Evolutionary conservation across 805 yeast species (phyloP), one percentile per base, ranked within the genome.

Genomic region (Saccharomycopsis malanga): DNA sequence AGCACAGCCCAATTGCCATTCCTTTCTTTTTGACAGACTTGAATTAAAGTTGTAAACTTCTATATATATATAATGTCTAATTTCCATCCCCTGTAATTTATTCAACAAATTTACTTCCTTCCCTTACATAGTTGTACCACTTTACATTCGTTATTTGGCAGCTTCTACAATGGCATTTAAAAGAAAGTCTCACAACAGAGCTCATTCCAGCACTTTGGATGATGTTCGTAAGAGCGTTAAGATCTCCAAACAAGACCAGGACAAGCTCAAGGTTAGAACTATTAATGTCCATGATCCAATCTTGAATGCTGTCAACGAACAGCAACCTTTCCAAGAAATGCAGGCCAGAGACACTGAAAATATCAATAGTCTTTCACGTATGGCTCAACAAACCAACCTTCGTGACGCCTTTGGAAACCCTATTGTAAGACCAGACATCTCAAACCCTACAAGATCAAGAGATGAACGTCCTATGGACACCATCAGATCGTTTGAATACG

Each of bases 391-490:
- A 38, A 71, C 69, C 36, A 79, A 79, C 23, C 59, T 81, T 58
- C 76, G 76, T 56, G 99, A 93, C 63, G 79, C 87, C 39, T 91
- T 89, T 64, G 99, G 99, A 20, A 76, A 77, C 51, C 78, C 82
- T 4, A 93, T 93, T 57, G 60, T 61, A 2, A 78, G 77, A 54
- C 86, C 94, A 4, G 99, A 93, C 62, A 72, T 83, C 56, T 87
- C 95, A 29, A 93, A 93, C 62, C 99, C 99, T 21, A 81, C 96
- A 4, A 76, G 99, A 58, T 67, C 84, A 17, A 76, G 98, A 64
- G 91, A 89, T 63, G 99, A 93, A 67, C 78, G 99, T 58, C 99
- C 99, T 2, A 69, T 93, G 60, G 99, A 94, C 64, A 93, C 99
- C 1, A 89, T 93, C 58, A 74, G 98, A 57, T 74, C 86, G 4